Percentiles rank a stretch among this genome's conserved stretches.
Conservation (phyloP, 441 rosid species). For the Manihot esculenta region DNA sequence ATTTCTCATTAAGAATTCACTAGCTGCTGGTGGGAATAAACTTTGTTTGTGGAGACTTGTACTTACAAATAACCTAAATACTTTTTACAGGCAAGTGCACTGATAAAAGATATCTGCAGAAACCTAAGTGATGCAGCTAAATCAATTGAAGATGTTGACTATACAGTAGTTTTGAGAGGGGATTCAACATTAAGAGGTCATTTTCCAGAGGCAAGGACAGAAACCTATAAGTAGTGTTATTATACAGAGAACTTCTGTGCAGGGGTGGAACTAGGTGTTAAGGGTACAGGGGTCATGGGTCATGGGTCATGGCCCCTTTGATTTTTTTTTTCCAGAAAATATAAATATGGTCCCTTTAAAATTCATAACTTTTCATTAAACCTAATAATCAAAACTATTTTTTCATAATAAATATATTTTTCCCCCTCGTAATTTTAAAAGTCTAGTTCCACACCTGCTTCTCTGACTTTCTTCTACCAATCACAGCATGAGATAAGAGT, state of each 20-base stretch:
- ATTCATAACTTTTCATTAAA: too few relatives aligned
- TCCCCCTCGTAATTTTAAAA: too few relatives aligned
- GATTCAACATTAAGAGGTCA: slow-evolving; percentile 98
- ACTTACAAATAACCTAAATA: slow-evolving; percentile 24
- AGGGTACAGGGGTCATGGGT: too few relatives aligned
- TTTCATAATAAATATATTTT: too few relatives aligned
- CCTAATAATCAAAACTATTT: too few relatives aligned
- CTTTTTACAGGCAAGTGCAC: slow-evolving; percentile 63
- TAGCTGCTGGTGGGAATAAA: not conserved
- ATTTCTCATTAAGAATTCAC: slow-evolving; percentile 11
- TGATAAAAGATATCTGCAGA: slow-evolving; percentile 72
- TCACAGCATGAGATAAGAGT: slow-evolving; percentile 18
- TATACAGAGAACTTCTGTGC: not conserved
- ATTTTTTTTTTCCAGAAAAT: too few relatives aligned
- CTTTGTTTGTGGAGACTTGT: slow-evolving; percentile 16
- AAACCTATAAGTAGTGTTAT: slow-evolving; percentile 14
- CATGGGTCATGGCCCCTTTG: too few relatives aligned
- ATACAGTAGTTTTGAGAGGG: slow-evolving; percentile 89
- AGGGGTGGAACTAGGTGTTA: too few relatives aligned
- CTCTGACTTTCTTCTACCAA: slow-evolving; percentile 6
- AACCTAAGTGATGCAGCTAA: slow-evolving; percentile 70
- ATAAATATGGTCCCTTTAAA: too few relatives aligned
- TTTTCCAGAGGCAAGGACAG: slow-evolving; percentile 82
- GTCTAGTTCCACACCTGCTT: too few relatives aligned
- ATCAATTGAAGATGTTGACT: slow-evolving; percentile 57